A percentile compares a stretch with the other conserved stretches of the same genome.
Conservation (phyloP, 352 stramenopile species). For the Pythium rhizo-oryzae region DNA sequence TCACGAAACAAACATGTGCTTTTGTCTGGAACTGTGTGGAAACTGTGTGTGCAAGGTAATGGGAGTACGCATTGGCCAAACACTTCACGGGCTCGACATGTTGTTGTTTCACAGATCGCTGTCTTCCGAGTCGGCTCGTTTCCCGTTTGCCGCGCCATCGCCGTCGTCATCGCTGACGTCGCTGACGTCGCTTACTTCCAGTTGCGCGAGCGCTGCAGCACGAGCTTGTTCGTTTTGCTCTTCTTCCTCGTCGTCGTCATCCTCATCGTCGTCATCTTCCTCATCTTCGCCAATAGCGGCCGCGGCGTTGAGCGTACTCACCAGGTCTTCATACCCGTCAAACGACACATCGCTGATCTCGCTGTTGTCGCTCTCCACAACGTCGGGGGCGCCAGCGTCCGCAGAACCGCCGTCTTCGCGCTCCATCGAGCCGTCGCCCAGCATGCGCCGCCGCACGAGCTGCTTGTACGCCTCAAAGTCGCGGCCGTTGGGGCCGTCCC, state of each 20-base stretch:
- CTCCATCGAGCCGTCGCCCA: slow-evolving; percentile 35
- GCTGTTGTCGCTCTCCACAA: slow-evolving; percentile 54
- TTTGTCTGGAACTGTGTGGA: slow-evolving; percentile 13
- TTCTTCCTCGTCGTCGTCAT: slow-evolving; percentile 1
- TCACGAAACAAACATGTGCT: slow-evolving; percentile 7
- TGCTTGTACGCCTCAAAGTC: slow-evolving; percentile 69
- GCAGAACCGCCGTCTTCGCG: slow-evolving; percentile 9
- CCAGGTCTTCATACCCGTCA: slow-evolving; percentile 64
- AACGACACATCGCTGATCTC: slow-evolving; percentile 78
- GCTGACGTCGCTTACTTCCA: slow-evolving; percentile 29
- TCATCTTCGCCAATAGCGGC: not conserved
- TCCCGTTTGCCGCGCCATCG: slow-evolving; percentile 22
- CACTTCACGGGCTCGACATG: not conserved
- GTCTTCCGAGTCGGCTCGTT: slow-evolving; percentile 52
- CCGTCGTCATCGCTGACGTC: slow-evolving; percentile 35
- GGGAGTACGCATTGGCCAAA: slow-evolving; percentile 14
- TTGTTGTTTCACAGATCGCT: slow-evolving; percentile 49
- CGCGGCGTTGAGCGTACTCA: slow-evolving; percentile 27
- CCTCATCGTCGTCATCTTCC: slow-evolving; percentile 16
- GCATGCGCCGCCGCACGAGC: slow-evolving; percentile 44
- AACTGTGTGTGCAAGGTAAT: slow-evolving; percentile 15
- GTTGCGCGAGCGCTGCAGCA: slow-evolving; percentile 11
- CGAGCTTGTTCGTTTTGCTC: slow-evolving; percentile 4
- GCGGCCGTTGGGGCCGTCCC: slow-evolving; percentile 59
- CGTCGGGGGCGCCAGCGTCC: slow-evolving; percentile 11